phyloP scores from a whole-genome alignment of 2,329 filamentous ascomycete genomes.

The Pezizomycotina sp. region DNA sequence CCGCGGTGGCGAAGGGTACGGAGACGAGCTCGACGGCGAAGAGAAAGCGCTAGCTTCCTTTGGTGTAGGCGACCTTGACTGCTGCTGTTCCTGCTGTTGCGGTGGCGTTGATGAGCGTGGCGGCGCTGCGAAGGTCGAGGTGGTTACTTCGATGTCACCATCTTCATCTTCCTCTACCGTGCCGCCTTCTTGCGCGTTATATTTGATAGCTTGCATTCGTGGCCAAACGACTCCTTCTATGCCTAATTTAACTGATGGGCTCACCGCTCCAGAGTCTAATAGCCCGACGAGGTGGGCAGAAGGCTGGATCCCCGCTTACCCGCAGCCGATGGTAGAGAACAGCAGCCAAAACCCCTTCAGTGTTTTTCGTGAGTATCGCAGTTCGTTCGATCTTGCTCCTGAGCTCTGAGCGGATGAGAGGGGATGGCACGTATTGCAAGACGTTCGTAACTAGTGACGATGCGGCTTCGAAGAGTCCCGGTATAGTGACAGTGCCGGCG shows the following conservation, averaged over 20 bases:
- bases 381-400: slow-evolving; percentile 24
- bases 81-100: too few species aligned
- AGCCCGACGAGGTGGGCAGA: slow-evolving; percentile 21
- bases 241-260: slow-evolving; percentile 5
- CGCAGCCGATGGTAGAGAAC: slow-evolving; percentile 21
- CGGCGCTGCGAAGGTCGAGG: too few species aligned
- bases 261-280: slow-evolving; percentile 3
- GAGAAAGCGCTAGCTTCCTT: too few species aligned
- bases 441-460: slow-evolving; percentile 18
- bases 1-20: too few species aligned
- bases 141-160: too few species aligned
- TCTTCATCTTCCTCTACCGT: too few species aligned
- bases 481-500: background rate
- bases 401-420: slow-evolving; percentile 20
- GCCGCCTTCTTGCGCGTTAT: too few species aligned
- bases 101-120: too few species aligned
- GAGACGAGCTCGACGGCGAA: too few species aligned
- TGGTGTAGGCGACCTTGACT: too few species aligned
- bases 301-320: slow-evolving; percentile 18
- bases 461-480: slow-evolving; percentile 13
- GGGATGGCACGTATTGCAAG: slow-evolving; percentile 17
- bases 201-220: slow-evolving; percentile 16
- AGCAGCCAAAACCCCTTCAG: slow-evolving; percentile 22
- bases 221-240: slow-evolving; percentile 14
- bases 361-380: slow-evolving; percentile 21